phyloP scores from a whole-genome alignment of 2,329 filamentous ascomycete species.

The Exophiala dermatitidis region DNA sequence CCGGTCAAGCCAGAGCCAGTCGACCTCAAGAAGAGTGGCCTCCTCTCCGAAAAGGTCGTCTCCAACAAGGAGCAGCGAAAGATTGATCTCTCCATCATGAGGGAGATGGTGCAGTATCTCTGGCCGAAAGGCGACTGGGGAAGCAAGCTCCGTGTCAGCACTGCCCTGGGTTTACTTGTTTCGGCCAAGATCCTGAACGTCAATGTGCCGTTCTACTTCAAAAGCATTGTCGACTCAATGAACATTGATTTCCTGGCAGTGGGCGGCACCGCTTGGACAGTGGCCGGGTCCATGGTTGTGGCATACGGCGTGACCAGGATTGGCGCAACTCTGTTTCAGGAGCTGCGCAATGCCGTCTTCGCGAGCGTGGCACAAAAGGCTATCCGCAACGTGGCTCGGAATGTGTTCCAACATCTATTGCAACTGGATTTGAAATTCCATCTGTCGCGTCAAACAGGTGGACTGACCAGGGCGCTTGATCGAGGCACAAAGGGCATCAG shows the following conservation, averaged over 20 bases:
- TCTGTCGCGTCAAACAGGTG: conserved; percentile 86
- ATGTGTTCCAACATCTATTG: conserved; percentile 86
- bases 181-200: conserved; percentile 95
- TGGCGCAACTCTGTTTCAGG: conserved; percentile 82
- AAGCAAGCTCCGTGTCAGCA: conserved; percentile 74
- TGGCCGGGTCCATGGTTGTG: conserved; percentile 87
- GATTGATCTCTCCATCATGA: conserved; percentile 97
- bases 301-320: conserved; percentile 81
- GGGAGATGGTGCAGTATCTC: conserved; percentile 90
- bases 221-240: conserved; percentile 95
- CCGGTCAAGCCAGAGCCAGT: conserved; percentile 26
- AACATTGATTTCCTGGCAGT: conserved; percentile 84
- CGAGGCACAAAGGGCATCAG: conserved; percentile 97
- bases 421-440: conserved; percentile 90
- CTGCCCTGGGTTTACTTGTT: conserved; percentile 76
- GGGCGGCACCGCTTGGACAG: conserved; percentile 81
- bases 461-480: conserved; percentile 87
- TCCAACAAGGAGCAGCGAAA: conserved; percentile 82
- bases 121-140: conserved; percentile 86
- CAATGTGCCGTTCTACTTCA: conserved; percentile 98
- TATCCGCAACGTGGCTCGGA: conserved; percentile 80
- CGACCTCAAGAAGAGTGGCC: conserved; percentile 44
- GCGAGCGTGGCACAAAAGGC: conserved; percentile 95
- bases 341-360: conserved; percentile 91
- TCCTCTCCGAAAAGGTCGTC: conserved; percentile 58